These are phyloP conservation scores for Trichoderma breve DNA, from an alignment of 2,329 filamentous ascomycete genomes.

Conservation along the genomic window DNA sequence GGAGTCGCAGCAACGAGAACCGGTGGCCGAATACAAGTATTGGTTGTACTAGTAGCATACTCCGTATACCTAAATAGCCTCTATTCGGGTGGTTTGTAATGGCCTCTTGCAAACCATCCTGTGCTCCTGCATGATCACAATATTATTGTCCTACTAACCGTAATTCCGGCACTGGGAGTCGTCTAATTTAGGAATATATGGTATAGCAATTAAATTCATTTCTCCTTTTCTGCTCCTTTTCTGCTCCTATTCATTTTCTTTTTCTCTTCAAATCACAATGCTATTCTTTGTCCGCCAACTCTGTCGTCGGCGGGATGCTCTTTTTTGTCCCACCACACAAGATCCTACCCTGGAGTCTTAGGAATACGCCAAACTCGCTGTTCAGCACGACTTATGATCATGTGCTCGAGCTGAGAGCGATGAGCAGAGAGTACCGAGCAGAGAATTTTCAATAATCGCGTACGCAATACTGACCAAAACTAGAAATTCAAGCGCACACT, in stretches of 20 bases:
- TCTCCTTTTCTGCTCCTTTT: not conserved
- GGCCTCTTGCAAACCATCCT: too few species aligned
- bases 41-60: not conserved
- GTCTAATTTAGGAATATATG: not conserved
- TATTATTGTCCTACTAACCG: not conserved
- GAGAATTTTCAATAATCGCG: not conserved
- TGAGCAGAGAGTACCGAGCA: not conserved
- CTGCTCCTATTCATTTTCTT: not conserved
- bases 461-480: not conserved
- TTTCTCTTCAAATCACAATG: not conserved
- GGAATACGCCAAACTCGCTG: not conserved
- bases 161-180: not conserved
- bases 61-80: not conserved
- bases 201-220: not conserved
- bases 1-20: not conserved
- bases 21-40: not conserved
- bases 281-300: not conserved
- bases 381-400: not conserved
- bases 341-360: not conserved
- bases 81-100: not conserved
- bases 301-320: not conserved
- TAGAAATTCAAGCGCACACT: not conserved
- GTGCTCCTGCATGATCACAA: not conserved
- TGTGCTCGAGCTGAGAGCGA: not conserved
- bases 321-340: not conserved